These are phyloP conservation scores for Ceraceosorus guamensis DNA, from an alignment of 1,284 basidiomycete genomes.

Conservation along the genomic window DNA sequence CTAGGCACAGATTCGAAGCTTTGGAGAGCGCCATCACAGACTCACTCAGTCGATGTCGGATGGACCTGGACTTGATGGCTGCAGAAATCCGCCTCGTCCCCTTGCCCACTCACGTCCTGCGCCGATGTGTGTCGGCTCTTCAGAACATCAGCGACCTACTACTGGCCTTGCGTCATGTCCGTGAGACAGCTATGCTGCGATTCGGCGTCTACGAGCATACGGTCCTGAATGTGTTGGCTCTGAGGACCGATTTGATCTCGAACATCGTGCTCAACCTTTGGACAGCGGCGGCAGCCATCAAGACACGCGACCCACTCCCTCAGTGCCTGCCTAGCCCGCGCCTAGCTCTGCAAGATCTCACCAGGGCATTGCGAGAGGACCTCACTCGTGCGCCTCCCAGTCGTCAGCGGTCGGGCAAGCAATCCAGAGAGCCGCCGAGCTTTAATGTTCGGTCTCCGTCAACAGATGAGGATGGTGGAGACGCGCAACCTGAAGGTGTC, in stretches of 20 bases:
- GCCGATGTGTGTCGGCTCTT: slow-evolving; percentile 37
- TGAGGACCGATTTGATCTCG: slow-evolving; percentile 51
- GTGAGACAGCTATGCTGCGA: slow-evolving; percentile 44
- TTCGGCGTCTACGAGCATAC: slow-evolving; percentile 47
- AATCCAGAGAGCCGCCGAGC: too few relatives aligned
- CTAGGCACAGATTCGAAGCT: slow-evolving; percentile 19
- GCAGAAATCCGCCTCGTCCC: slow-evolving; percentile 52
- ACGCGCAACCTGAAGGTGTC: too few relatives aligned
- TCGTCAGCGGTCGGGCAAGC: neutral
- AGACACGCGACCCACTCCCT: slow-evolving; percentile 51
- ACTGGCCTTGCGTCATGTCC: slow-evolving; percentile 48
- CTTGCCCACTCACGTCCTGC: slow-evolving; percentile 37
- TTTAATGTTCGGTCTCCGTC: too few relatives aligned
- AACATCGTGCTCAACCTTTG: slow-evolving; percentile 52
- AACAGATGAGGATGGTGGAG: too few relatives aligned
- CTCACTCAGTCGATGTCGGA: slow-evolving; percentile 43
- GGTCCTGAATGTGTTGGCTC: slow-evolving; percentile 51
- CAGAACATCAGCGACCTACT: slow-evolving; percentile 50
- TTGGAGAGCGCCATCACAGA: slow-evolving; percentile 13
- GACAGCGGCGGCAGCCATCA: slow-evolving; percentile 51
- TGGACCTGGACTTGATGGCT: slow-evolving; percentile 42
- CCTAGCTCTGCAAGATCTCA: slow-evolving; percentile 40
- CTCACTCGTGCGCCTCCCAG: neutral
- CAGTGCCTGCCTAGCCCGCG: slow-evolving; percentile 52
- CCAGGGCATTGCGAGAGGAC: slow-evolving; percentile 24